Percentiles rank a stretch among this genome's conserved stretches.
Evolutionary conservation across 2,329 filamentous ascomycete species (phyloP).

Genomic region (Colletotrichum magnum): DNA sequence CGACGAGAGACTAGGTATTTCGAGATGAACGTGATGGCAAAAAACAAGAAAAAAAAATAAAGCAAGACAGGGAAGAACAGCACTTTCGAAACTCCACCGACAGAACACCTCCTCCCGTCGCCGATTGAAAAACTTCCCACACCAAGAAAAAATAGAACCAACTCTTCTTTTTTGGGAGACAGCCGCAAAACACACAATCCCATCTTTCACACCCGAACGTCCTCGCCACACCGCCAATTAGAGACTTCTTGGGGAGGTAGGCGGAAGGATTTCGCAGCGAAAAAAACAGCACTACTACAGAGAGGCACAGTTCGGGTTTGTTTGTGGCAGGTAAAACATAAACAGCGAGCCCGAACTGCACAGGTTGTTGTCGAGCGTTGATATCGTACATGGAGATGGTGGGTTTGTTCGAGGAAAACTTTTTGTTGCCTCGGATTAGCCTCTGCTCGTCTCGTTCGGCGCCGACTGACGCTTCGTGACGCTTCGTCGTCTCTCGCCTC

Average conservation of each 20-base stretch:
- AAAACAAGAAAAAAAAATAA: slow-evolving; percentile 3
- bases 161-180: slow-evolving; percentile 33
- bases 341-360: slow-evolving; percentile 34
- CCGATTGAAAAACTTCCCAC: slow-evolving; percentile 19
- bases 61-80: background rate
- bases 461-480: background rate
- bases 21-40: slow-evolving; percentile 15
- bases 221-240: slow-evolving; percentile 41
- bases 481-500: slow-evolving; percentile 10
- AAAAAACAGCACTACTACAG: slow-evolving; percentile 1
- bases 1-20: slow-evolving; percentile 40
- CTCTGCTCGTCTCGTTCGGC: slow-evolving; percentile 31
- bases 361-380: slow-evolving; percentile 33
- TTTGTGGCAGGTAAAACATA: slow-evolving; percentile 19
- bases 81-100: slow-evolving; percentile 26
- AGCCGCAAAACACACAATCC: background rate
- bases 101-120: slow-evolving; percentile 39
- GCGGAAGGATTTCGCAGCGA: background rate
- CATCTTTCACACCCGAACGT: slow-evolving; percentile 41
- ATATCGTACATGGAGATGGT: slow-evolving; percentile 36
- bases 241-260: background rate
- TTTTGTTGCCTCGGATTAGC: slow-evolving; percentile 31
- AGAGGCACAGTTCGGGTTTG: slow-evolving; percentile 2
- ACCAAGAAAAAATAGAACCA: slow-evolving; percentile 42
- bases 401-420: slow-evolving; percentile 14